These are phyloP conservation scores for Trichoderma afroharzianum DNA, from an alignment of 2,329 filamentous ascomycete genomes.

Conservation along the genomic window DNA sequence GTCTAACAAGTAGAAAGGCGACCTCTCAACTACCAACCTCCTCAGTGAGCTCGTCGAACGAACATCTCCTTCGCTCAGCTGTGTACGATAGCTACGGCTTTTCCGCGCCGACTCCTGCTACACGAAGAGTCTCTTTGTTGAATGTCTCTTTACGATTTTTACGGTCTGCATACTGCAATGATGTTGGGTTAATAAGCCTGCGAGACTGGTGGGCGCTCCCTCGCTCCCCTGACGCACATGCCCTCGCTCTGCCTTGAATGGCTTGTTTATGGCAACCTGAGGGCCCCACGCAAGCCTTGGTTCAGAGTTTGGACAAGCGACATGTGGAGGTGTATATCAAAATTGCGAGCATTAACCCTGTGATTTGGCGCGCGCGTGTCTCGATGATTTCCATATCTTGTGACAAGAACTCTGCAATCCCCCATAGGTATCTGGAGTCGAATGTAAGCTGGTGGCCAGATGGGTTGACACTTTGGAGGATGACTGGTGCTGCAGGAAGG, in stretches of 20 bases:
- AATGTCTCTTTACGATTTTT: constrained; percentile 23
- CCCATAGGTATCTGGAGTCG: neutral
- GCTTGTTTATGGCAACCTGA: neutral
- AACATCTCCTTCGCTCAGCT: constrained; percentile 10
- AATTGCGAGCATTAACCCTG: neutral
- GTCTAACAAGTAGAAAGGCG: constrained; percentile 9
- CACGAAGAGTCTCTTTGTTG: constrained; percentile 22
- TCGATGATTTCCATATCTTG: neutral
- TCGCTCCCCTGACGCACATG: neutral
- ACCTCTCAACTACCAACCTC: constrained; percentile 76
- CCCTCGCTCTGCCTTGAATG: neutral
- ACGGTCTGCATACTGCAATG: constrained; percentile 23
- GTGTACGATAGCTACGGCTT: constrained; percentile 25
- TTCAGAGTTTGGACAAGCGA: neutral
- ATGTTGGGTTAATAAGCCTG: constrained; percentile 19
- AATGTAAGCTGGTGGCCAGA: constrained; percentile 6
- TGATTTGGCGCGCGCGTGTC: neutral
- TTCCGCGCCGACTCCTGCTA: constrained; percentile 18
- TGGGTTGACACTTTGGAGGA: constrained; percentile 11
- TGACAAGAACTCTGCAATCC: neutral
- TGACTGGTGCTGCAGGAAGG: neutral
- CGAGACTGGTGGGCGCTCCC: neutral
- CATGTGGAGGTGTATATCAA: neutral
- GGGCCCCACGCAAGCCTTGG: neutral
- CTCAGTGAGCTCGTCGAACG: constrained; percentile 40